Base-by-base conservation (phyloP, 2,329 filamentous ascomycete species). In the Colletotrichum sp. region DNA sequence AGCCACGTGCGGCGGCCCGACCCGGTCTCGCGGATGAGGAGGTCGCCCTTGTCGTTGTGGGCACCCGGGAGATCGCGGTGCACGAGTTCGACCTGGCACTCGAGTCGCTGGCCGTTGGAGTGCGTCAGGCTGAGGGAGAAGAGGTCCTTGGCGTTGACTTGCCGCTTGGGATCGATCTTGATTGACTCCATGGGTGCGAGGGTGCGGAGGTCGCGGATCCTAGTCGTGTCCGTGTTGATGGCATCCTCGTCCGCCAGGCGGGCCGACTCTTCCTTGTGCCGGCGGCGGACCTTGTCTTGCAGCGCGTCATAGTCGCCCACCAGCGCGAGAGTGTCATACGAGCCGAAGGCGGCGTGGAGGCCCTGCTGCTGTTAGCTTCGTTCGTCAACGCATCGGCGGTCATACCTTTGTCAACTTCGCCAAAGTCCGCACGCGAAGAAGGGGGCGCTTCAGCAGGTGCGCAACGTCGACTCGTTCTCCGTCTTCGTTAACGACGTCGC, bases 381-480 rank as follows among this genome's bases (percentile, higher is more conserved):
- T 49, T 57, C n/a, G 21, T 16, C 12, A 4, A 28, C 28, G n/a
- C 26, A 39, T 34, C 15, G 32, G 10, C 15, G 71, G 64, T 64
- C 81, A 79, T 85, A 93, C 94, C 87, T 94, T 95, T 80, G 98
- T 92, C 49, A 95, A 93, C 84, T 96, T 98, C 59, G 93, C 89
- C 77, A 99, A 91, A 84, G 96, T 95, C 84, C 98, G 98, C 76
- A 98, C 88, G 63, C 97, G 92, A 26, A 98, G 93, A 57, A 99
- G 86, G 1, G 97, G 97, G 70, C 96, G 90, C 85, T 98, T 98
- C 68, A 99, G 88, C 62, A 99, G 89, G 84, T 97, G 98, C 9
- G 96, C 96, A 64, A 99, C 97, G 82, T 99, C 97, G 10, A 98
- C 96, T 68, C 95, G 92, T 83, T 98, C 95, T 15, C 96, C 97